phyloP scores from a whole-genome alignment of 768 basidiomycete genomes.

The Tylopilus subfusipes region DNA sequence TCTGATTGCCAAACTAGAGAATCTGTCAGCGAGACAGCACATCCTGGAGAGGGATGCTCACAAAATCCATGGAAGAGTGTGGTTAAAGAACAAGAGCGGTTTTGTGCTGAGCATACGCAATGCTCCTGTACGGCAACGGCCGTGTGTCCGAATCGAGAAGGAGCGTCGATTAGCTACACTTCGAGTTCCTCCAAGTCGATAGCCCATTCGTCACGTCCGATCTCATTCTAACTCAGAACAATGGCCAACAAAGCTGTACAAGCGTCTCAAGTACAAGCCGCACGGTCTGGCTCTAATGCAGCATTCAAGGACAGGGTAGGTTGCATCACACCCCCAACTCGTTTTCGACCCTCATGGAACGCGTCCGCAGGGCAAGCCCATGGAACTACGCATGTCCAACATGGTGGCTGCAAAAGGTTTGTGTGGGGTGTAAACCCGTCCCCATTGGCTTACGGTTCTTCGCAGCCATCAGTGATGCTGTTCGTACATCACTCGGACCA shows the following conservation, averaged over 20 bases:
- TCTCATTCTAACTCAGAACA: constrained; percentile 7
- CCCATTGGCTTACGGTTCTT: constrained; percentile 4
- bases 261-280: constrained; percentile 24
- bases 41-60: constrained; percentile 17
- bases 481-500: constrained; percentile 93
- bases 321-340: background rate
- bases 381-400: constrained; percentile 96
- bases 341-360: constrained; percentile 19
- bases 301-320: constrained; percentile 84
- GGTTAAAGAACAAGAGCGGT: constrained; percentile 21
- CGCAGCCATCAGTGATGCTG: constrained; percentile 93
- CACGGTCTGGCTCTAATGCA: constrained; percentile 57
- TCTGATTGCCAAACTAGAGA: constrained; percentile 35
- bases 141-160: constrained; percentile 26
- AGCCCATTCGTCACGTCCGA: constrained; percentile 14
- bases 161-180: constrained; percentile 20
- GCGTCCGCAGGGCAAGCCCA: constrained; percentile 82
- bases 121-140: constrained; percentile 28
- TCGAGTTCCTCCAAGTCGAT: constrained; percentile 9
- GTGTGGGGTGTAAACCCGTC: constrained; percentile 7
- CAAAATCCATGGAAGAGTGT: constrained; percentile 37
- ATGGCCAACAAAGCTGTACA: constrained; percentile 29
- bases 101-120: constrained; percentile 24
- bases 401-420: constrained; percentile 97
- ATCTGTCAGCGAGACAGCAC: background rate